Evolutionary conservation across 805 yeast genomes (phyloP), one percentile per base, ranked within the genome.

Genomic region (Vanderwaltozyma yarrowii): DNA sequence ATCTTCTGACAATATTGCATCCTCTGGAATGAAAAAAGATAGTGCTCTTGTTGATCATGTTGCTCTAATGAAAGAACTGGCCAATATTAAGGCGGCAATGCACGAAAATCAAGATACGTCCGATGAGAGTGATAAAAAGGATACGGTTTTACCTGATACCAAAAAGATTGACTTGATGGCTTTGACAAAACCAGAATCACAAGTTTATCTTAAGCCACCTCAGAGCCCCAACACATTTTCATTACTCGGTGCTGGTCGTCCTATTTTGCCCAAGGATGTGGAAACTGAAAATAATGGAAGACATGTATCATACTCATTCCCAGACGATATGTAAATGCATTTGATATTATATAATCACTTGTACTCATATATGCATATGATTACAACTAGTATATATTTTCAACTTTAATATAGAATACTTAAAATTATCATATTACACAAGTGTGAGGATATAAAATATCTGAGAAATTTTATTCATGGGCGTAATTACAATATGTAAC

Each of bases 231-330:
- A 46, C 33, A 50, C 42, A 33, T 52, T 54, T 37, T 60, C 56
- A 35, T 38, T 58, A 16, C 36, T 58, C 28, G 41, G 55, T 32
- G 60, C 60, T 25, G 55, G 66, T 30, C 44, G 54, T 40, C 37
- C 61, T 13, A 43, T 45, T 16, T 32, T 50, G 12, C 54, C 54
- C 14, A 59, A 51, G 38, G 58, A 51, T 39, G 63, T 51, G 16
- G 46, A 57, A 59, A 9, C 61, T 32, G 32, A 35, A 13, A 34
- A 41, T 16, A 36, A 32, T 9, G 40, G 38, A 3, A 44, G 38
- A 32, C 40, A 44, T 13, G 39, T 58, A 35, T 45, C 46, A 19
- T 52, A 49, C 38, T 46, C 52, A 18, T 58, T 56, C 33, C 56
- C 61, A 7, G 62, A 58, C 35, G 61, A 56, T 32, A 46, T 54